Conservation (phyloP, 208 protist genomes). For the Leishmania guyanensis region DNA sequence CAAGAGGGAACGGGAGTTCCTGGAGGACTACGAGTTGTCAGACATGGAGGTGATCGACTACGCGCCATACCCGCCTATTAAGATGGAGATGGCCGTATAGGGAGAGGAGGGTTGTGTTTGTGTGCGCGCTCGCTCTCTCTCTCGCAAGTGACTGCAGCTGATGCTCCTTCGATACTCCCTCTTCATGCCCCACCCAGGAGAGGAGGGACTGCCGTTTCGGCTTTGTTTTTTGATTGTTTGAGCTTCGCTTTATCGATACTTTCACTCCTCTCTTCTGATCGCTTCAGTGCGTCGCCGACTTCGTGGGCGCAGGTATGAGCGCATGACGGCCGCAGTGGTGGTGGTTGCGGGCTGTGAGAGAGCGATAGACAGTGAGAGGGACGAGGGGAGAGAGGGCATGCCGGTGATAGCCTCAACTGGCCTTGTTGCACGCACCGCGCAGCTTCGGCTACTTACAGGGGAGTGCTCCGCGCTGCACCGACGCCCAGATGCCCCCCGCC, state of each 20-base stretch:
- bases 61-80: slow-evolving; percentile 93
- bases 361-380: not conserved
- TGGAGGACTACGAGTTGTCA: slow-evolving; percentile 93
- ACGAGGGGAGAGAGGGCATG: not conserved
- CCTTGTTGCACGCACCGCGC: not conserved
- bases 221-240: not conserved
- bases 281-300: not conserved
- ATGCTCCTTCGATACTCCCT: not conserved
- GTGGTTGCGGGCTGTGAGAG: not conserved
- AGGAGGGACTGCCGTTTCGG: too few relatives aligned
- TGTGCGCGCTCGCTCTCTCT: not conserved
- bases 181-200: too few relatives aligned
- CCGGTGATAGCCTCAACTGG: not conserved
- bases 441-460: too few relatives aligned
- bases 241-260: not conserved
- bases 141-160: not conserved
- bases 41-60: slow-evolving; percentile 97
- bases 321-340: not conserved
- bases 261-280: too few relatives aligned
- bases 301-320: not conserved
- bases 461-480: too few relatives aligned
- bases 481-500: too few relatives aligned
- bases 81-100: slow-evolving; percentile 94
- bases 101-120: not conserved
- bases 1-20: slow-evolving; percentile 61